Base-by-base conservation (phyloP, 169 alveolate species). In the Plasmodium knowlesi region DNA sequence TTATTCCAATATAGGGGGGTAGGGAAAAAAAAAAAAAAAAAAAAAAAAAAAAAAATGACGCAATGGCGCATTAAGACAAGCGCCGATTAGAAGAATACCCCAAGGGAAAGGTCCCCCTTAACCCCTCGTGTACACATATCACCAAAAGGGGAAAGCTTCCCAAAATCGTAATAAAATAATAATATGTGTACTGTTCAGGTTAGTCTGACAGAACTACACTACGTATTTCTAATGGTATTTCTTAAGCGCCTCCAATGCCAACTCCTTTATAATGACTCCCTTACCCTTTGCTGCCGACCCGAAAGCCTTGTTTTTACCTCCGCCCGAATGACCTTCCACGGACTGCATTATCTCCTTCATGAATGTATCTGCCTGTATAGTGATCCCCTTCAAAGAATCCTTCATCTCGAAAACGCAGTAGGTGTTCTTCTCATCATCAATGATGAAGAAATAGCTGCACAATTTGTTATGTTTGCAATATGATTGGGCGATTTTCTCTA, bases 321-420 rank as follows among this genome's bases (percentile, higher is more conserved):
- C 95, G 16, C 95, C 95, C 12, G 95, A 91, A 81, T 91, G 92
- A 1, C 95, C 95, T 3, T 30, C 92, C 5, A 91, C 91, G 2
- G 92, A 71, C 73, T 81, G 61, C 95, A 91, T 91, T 81, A 91
- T 57, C 74, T 91, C 81, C 19, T 81, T 91, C 95, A 91, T 91
- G 83, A 91, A 91, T 6, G 54, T 12, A 70, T 91, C 92, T 72
- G 95, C 95, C 76, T 91, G 95, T 16, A 91, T 82, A 81, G 71
- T 72, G 73, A 72, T 91, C 53, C 54, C 61, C 83, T 57, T 91
- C 67, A 91, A 91, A 4, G 95, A 71, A 82, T 91, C 95, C 67
- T 71, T 91, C 57, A 91, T 19, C 70, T 91, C 95, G 43, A 91
- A 82, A 81, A 91, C 95, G 41, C 95, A 91, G 37, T 91, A 91